A percentile compares a stretch with the other conserved stretches of the same genome.
Evolutionary conservation across 75 land plant genomes (phyloP).

Genomic region (Isoetes taiwanensis): DNA sequence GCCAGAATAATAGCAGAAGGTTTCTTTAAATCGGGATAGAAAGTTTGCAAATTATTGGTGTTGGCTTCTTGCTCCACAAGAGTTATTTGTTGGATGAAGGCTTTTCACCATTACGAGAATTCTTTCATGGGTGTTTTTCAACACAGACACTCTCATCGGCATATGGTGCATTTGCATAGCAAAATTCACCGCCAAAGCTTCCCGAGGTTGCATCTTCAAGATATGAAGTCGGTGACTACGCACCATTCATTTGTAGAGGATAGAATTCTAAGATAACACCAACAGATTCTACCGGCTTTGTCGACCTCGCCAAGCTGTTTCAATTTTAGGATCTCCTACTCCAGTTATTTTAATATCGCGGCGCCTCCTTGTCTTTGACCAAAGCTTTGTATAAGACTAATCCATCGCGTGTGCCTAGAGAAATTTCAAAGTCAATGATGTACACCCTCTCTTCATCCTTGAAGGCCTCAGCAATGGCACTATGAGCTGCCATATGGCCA

Average conservation of each 20-base stretch:
- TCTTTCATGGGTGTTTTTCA: conserved; percentile 58
- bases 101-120: conserved; percentile 54
- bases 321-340: conserved; percentile 44
- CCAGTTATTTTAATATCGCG: conserved; percentile 70
- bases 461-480: conserved; percentile 82
- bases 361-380: conserved; percentile 64
- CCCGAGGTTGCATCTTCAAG: conserved; percentile 41
- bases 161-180: conserved; percentile 67
- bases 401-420: conserved; percentile 76
- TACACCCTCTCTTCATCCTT: conserved; percentile 54
- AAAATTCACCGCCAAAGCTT: conserved; percentile 72
- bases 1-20: conserved; percentile 54
- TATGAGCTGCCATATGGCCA: conserved; percentile 81
- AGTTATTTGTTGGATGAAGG: conserved; percentile 58
- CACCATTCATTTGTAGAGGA: conserved; percentile 35
- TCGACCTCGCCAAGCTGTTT: conserved; percentile 32
- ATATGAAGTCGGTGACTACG: conserved; percentile 31
- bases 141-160: conserved; percentile 91
- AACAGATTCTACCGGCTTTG: conserved; percentile 39
- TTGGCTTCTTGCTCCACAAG: conserved; percentile 88
- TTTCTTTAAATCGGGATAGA: conserved; percentile 54
- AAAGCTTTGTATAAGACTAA: conserved; percentile 66
- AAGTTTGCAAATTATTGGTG: conserved; percentile 73
- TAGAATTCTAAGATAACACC: conserved; percentile 68
- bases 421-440: conserved; percentile 74